Base-by-base conservation (phyloP, 2,329 filamentous ascomycete species). In the Alternaria atra region DNA sequence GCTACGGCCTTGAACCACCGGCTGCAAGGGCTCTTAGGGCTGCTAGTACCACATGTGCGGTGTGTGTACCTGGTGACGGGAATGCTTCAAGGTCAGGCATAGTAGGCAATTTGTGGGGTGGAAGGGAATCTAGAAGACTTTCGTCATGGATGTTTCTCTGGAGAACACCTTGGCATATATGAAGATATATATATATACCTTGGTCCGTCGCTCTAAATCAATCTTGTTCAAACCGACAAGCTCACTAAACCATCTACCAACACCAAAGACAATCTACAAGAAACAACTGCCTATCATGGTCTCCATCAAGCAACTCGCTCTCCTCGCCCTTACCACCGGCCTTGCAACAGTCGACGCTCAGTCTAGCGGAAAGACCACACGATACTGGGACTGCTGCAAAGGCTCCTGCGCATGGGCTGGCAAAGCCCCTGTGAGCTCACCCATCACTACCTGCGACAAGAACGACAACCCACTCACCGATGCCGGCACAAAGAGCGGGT, bases 311-410 rank as follows among this genome's bases (percentile, higher is more conserved):
- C 70, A 73, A 37, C 43, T 77, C 44, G 61, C 71, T 42, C 30
- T 77, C 47, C 40, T 74, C 35, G 70, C 73, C 6, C 43, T 78
- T 13, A 53, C 69, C 13, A 69, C 72, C 37, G 71, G 71, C 44
- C 57, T 70, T 23, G 70, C 69, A 34, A 58, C 70, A 10, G 70
- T 76, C 52, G 63, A 73, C 27, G 75, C 71, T 23, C 71, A 74
- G 20, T 63, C 61, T 9, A 70, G 68, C 9, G 76, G 74, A 58
- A 70, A 67, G 61, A 78, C 76, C 6, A 78, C 76, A 20, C 69
- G 77, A 20, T 79, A 79, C 64, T 79, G 77, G 77, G 89, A 91
- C 75, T 91, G 89, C 82, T 91, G 89, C 80, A 91, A 92, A 80
- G 85, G 88, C 29, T 89, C 86, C 15, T 91, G 89, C 75, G 83